A percentile compares a stretch with the other conserved stretches of the same genome.
phyloP scores from a whole-genome alignment of 495 filamentous ascomycete genomes.

The Hyaloscypha bicolor region DNA sequence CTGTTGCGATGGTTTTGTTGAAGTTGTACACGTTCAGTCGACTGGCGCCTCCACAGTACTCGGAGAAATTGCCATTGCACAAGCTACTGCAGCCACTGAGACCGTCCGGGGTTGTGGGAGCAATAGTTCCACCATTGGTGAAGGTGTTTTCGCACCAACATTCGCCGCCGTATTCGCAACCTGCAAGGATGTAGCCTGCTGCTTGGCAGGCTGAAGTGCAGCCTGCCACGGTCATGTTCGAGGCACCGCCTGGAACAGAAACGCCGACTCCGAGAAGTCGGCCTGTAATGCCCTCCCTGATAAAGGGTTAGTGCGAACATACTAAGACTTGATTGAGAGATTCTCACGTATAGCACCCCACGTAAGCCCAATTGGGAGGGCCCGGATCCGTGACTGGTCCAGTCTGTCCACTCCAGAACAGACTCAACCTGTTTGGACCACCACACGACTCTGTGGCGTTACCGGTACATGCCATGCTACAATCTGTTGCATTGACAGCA shows the following conservation, averaged over 20 bases:
- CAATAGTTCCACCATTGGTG: conserved; percentile 37
- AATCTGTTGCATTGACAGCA: conserved; percentile 39
- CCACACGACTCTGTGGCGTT: conserved; percentile 46
- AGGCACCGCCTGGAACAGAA: neutral
- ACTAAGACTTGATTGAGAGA: neutral
- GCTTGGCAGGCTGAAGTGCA: conserved; percentile 41
- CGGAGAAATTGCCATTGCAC: conserved; percentile 44
- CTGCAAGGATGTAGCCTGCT: conserved; percentile 38
- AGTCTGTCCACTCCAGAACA: conserved; percentile 35
- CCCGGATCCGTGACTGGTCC: conserved; percentile 29
- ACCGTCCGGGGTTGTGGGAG: conserved; percentile 16
- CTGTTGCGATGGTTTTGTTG: conserved; percentile 34
- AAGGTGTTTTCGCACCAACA: conserved; percentile 30
- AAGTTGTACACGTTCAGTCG: conserved; percentile 57
- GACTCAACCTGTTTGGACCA: conserved; percentile 37
- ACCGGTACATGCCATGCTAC: conserved; percentile 47
- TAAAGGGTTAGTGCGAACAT: neutral
- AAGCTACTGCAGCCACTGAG: conserved; percentile 11
- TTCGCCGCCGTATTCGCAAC: conserved; percentile 35
- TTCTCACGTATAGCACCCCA: conserved; percentile 35
- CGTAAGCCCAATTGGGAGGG: conserved; percentile 23
- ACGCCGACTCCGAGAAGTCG: conserved; percentile 14
- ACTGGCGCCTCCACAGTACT: conserved; percentile 43
- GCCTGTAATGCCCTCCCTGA: conserved; percentile 29
- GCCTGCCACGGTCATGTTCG: conserved; percentile 42